Conservation (phyloP, 169 alveolate genomes). For the Besnoitia besnoiti region DNA sequence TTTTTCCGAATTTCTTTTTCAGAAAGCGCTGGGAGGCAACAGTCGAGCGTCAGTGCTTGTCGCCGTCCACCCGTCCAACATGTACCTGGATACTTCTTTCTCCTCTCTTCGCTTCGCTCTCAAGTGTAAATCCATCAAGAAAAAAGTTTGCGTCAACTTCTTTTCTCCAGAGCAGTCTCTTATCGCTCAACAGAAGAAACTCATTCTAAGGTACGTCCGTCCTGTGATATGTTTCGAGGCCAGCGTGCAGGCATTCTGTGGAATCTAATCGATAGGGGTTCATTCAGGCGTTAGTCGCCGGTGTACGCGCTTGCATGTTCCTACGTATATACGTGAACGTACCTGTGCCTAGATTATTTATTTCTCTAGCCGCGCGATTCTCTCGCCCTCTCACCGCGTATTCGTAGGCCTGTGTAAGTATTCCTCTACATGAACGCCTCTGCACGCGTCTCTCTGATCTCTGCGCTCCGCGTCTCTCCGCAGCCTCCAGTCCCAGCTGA, state of each 20-base stretch:
- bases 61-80: constrained; percentile 80
- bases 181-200: constrained; percentile 80
- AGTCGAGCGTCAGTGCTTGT: constrained; percentile 80
- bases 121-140: constrained; percentile 76
- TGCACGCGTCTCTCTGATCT: background rate
- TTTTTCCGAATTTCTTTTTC: background rate
- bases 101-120: constrained; percentile 80
- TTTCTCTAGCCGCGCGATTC: too few species aligned
- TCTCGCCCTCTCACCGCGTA: too few species aligned
- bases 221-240: background rate
- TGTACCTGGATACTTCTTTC: constrained; percentile 78
- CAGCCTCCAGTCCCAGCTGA: constrained; percentile 67
- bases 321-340: too few species aligned
- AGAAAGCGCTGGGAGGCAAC: constrained; percentile 79
- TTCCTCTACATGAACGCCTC: background rate
- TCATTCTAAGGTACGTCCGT: constrained; percentile 72
- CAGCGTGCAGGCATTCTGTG: background rate
- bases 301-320: too few species aligned
- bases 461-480: background rate
- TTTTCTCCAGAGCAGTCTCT: constrained; percentile 82
- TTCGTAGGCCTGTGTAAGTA: too few species aligned
- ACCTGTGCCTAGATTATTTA: too few species aligned
- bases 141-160: constrained; percentile 71
- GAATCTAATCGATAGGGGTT: too few species aligned
- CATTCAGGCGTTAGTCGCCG: too few species aligned